Evolutionary conservation across 768 basidiomycete species (phyloP).

Genomic region (Tricholoma sp.): DNA sequence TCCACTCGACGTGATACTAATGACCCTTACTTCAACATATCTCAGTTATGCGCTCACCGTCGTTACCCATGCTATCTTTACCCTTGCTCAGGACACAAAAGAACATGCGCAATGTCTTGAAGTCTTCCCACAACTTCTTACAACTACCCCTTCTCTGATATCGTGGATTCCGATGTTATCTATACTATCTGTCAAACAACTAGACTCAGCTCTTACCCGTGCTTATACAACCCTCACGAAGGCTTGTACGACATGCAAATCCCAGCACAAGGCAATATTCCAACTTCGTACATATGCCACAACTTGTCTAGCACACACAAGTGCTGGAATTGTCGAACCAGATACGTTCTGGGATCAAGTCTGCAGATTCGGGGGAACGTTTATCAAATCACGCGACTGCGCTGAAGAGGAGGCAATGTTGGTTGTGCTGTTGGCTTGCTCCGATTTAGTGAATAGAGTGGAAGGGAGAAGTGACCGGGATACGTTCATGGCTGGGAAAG

Average conservation of each 20-base stretch:
- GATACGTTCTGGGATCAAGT: conserved; percentile 69
- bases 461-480: conserved; percentile 30
- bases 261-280: conserved; percentile 24
- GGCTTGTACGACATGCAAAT: conserved; percentile 21
- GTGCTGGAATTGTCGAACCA: conserved; percentile 41
- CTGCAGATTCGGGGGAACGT: conserved; percentile 43
- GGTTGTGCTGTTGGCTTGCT: conserved; percentile 38
- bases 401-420: conserved; percentile 28
- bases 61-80: conserved; percentile 23
- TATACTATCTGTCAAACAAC: conserved; percentile 44
- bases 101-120: conserved; percentile 1
- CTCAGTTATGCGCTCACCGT: conserved; percentile 49
- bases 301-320: conserved; percentile 42
- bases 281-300: conserved; percentile 39
- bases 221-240: conserved; percentile 52
- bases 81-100: not conserved
- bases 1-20: conserved; percentile 28
- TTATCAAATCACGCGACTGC: conserved; percentile 30
- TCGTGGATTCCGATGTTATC: conserved; percentile 47
- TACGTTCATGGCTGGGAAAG: conserved; percentile 41
- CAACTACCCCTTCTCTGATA: conserved; percentile 32
- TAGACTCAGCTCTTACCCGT: conserved; percentile 54
- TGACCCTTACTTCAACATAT: conserved; percentile 57
- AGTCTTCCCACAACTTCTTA: conserved; percentile 28
- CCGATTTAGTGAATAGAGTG: conserved; percentile 36